Evolutionary conservation across 176 grass and related monocot genomes (phyloP).

Genomic region (Oryza officinalis): DNA sequence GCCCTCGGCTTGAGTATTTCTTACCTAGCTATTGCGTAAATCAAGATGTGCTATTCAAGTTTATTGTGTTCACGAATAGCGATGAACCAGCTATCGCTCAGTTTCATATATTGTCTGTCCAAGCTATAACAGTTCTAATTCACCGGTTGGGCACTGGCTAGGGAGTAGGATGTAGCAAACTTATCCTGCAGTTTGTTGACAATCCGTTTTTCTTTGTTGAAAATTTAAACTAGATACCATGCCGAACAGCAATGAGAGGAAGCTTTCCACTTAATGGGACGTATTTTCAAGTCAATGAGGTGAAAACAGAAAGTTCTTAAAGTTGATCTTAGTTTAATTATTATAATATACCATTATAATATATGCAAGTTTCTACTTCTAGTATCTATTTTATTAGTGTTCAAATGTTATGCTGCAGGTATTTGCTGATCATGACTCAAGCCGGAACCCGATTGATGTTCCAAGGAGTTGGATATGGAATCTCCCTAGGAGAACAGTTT

Average conservation of each 20-base stretch:
- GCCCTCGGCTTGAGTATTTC: background rate
- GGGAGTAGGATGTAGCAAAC: background rate
- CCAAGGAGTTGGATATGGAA: constrained; percentile 78
- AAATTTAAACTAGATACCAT: constrained; percentile 66
- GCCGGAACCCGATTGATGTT: constrained; percentile 63
- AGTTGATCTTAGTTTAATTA: constrained; percentile 2
- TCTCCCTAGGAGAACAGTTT: constrained; percentile 75
- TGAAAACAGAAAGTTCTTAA: constrained; percentile 33
- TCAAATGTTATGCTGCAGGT: constrained; percentile 49
- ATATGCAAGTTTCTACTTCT: constrained; percentile 36
- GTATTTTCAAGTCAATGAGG: constrained; percentile 94
- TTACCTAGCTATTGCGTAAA: background rate
- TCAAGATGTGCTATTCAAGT: constrained; percentile 2
- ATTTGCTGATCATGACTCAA: constrained; percentile 80
- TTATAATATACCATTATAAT: background rate
- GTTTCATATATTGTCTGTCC: constrained; percentile 15
- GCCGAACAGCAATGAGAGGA: constrained; percentile 90
- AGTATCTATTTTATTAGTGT: constrained; percentile 4
- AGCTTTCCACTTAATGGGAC: constrained; percentile 89
- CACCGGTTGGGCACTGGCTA: background rate
- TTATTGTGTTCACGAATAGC: background rate
- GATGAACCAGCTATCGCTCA: background rate
- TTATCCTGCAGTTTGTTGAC: background rate
- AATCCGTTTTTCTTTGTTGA: constrained; percentile 29
- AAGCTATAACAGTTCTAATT: background rate